phyloP scores from a whole-genome alignment of 2,329 filamentous ascomycete species.

The Aspergillus phoenicis region DNA sequence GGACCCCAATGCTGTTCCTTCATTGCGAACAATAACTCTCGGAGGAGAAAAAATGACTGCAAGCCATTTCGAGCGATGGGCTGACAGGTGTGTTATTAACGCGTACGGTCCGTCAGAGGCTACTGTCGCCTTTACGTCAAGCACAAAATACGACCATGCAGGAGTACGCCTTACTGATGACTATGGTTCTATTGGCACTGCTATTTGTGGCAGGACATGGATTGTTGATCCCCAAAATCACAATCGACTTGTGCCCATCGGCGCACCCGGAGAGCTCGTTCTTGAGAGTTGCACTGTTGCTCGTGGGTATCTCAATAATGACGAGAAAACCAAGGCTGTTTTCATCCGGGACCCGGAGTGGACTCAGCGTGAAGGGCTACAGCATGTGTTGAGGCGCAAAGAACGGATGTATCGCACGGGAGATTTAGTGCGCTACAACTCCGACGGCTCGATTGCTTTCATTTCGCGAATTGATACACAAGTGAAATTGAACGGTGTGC shows the following conservation, averaged over 20 bases:
- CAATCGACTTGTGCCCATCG: conserved; percentile 45
- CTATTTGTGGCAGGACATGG: conserved; percentile 40
- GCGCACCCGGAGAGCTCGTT: conserved; percentile 51
- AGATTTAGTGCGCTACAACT: conserved; percentile 41
- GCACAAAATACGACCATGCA: conserved; percentile 34
- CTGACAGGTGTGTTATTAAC: conserved; percentile 48
- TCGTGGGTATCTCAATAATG: conserved; percentile 47
- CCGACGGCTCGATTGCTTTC: conserved; percentile 37
- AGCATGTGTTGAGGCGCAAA: conserved; percentile 26
- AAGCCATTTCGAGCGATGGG: conserved; percentile 49
- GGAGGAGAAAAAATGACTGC: conserved; percentile 51
- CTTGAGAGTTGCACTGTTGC: conserved; percentile 51
- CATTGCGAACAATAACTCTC: conserved; percentile 46
- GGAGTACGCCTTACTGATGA: conserved; percentile 34
- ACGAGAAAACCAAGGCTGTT: conserved; percentile 35
- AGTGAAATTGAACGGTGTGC: conserved; percentile 49
- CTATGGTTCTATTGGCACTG: conserved; percentile 38
- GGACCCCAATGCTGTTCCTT: conserved; percentile 47
- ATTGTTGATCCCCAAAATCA: conserved; percentile 43
- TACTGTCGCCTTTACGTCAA: conserved; percentile 37
- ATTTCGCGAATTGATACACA: conserved; percentile 38
- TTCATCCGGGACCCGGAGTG: conserved; percentile 41
- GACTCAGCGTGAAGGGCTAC: conserved; percentile 25
- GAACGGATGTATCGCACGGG: conserved; percentile 43
- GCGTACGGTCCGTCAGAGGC: conserved; percentile 49